A percentile compares a stretch with the other conserved stretches of the same genome.
Conservation (phyloP, 1,284 basidiomycete genomes). For the Somion occarium region DNA sequence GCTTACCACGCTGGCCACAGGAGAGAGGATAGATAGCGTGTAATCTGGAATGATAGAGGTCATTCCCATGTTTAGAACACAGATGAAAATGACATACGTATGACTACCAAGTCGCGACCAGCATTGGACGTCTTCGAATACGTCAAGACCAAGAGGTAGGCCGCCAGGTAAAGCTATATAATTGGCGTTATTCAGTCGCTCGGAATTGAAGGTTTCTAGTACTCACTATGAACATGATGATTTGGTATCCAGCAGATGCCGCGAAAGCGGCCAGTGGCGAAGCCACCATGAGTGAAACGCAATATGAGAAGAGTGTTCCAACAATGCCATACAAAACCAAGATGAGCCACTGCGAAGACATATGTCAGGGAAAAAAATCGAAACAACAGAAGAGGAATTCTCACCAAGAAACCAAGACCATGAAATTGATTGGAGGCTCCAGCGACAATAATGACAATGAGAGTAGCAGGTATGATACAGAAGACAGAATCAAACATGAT, state of each 20-base stretch:
- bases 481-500: slow-evolving; percentile 69
- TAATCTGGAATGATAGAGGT: slow-evolving; percentile 41
- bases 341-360: slow-evolving; percentile 57
- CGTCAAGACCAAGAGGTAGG: slow-evolving; percentile 65
- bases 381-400: slow-evolving; percentile 21
- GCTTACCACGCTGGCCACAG: slow-evolving; percentile 67
- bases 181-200: not conserved
- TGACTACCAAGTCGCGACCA: slow-evolving; percentile 49
- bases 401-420: slow-evolving; percentile 64
- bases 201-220: not conserved
- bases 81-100: slow-evolving; percentile 36
- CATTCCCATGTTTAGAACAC: not conserved
- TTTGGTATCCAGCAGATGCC: slow-evolving; percentile 68
- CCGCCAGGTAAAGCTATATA: slow-evolving; percentile 53
- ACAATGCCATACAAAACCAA: slow-evolving; percentile 69
- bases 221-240: slow-evolving; percentile 66
- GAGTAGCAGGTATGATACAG: slow-evolving; percentile 50
- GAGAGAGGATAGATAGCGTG: slow-evolving; percentile 61
- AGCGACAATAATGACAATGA: slow-evolving; percentile 62
- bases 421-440: slow-evolving; percentile 58
- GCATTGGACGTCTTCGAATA: slow-evolving; percentile 62
- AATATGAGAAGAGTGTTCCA: slow-evolving; percentile 65
- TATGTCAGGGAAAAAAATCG: not conserved
- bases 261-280: slow-evolving; percentile 76
- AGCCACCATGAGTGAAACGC: slow-evolving; percentile 54